A percentile compares a stretch with the other conserved stretches of the same genome.
These are phyloP conservation scores for Aspergillus terreus DNA, from an alignment of 2,329 filamentous ascomycete species.

Conservation along the genomic window DNA sequence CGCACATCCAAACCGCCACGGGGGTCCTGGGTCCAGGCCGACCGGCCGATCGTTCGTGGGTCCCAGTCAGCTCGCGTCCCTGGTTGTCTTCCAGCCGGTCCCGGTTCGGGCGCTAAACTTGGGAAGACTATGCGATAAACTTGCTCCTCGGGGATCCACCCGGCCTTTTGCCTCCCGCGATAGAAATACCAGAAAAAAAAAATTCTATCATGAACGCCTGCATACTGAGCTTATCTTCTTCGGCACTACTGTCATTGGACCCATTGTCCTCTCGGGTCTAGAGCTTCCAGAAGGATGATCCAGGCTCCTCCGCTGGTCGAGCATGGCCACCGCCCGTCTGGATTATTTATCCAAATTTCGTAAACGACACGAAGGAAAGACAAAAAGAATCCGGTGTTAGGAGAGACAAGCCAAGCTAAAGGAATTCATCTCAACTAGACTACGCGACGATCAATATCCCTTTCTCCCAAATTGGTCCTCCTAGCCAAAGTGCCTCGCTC, in stretches of 20 bases:
- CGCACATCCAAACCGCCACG: conserved; percentile 2
- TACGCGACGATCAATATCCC: not conserved
- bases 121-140: conserved; percentile 7
- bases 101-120: conserved; percentile 17
- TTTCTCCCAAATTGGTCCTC: not conserved
- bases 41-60: conserved; percentile 7
- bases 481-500: conserved; percentile 6
- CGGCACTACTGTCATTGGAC: not conserved
- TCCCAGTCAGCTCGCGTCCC: conserved; percentile 1
- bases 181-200: conserved; percentile 1
- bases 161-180: conserved; percentile 11
- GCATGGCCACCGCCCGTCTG: not conserved
- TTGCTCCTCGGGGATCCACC: conserved; percentile 11
- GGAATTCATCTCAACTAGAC: not conserved
- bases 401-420: not conserved
- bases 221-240: not conserved
- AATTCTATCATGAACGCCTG: not conserved
- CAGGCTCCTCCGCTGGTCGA: conserved; percentile 6
- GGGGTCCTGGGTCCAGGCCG: conserved; percentile 6
- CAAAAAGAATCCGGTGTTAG: not conserved
- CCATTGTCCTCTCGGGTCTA: conserved; percentile 5
- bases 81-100: conserved; percentile 7
- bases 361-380: not conserved
- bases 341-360: not conserved
- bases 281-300: conserved; percentile 15